Evolutionary conservation across 495 filamentous ascomycete genomes (phyloP).

Genomic region (Lineolata rhizophorae): DNA sequence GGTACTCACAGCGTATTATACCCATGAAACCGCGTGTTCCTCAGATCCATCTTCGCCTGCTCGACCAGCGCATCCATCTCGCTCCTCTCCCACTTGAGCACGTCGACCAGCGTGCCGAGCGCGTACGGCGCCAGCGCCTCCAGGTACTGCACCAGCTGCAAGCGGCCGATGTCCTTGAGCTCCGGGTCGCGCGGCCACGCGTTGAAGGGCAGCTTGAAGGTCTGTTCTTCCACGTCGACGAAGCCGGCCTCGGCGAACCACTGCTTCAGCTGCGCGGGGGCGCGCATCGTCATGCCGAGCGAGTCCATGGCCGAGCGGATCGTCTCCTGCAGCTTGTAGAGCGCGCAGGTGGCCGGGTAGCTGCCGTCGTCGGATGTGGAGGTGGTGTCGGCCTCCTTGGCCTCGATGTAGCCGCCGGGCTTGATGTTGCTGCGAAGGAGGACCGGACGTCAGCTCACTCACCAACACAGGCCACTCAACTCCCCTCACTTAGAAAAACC

Average conservation of each 20-base stretch:
- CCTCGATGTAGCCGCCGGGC: constrained; percentile 16
- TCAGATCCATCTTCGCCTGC: constrained; percentile 19
- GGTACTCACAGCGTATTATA: constrained; percentile 23
- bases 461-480: too few species aligned
- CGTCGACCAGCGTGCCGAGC: constrained; percentile 18
- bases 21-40: constrained; percentile 17
- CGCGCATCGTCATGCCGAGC: too few species aligned
- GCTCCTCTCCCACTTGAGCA: constrained; percentile 21
- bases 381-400: constrained; percentile 13
- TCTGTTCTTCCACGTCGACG: constrained; percentile 18
- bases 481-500: too few species aligned
- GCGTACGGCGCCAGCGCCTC: constrained; percentile 24
- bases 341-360: constrained; percentile 22
- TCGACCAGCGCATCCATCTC: constrained; percentile 23
- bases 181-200: constrained; percentile 18
- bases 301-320: too few species aligned
- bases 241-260: constrained; percentile 19
- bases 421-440: constrained; percentile 11
- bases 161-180: constrained; percentile 16
- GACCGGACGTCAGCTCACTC: too few species aligned
- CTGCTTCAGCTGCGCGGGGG: constrained; percentile 16
- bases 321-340: too few species aligned
- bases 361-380: constrained; percentile 15
- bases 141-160: constrained; percentile 21
- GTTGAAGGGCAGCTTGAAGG: constrained; percentile 18